phyloP scores from a whole-genome alignment of 1,284 basidiomycete genomes.

The Omphalotus olearius region DNA sequence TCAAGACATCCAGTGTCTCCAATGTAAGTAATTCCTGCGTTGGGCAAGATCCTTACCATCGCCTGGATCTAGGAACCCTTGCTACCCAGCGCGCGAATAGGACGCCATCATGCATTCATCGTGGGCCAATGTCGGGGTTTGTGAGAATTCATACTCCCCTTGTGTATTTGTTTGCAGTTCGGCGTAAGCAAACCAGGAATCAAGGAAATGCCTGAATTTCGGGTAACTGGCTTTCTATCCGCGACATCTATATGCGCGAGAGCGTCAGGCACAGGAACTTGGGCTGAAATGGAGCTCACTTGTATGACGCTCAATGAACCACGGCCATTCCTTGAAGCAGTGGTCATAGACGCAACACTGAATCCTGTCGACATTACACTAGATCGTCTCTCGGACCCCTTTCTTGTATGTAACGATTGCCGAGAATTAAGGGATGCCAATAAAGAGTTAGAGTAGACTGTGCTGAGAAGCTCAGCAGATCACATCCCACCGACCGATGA shows the following conservation, averaged over 20 bases:
- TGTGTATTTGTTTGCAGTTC: background rate
- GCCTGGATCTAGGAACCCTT: no score
- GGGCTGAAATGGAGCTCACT: no score
- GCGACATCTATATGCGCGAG: no score
- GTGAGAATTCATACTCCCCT: conserved; percentile 15
- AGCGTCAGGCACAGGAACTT: no score
- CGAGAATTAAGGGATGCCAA: conserved; percentile 41
- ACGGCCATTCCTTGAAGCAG: background rate
- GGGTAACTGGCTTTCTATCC: no score
- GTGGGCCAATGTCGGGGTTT: background rate
- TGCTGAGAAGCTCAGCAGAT: background rate
- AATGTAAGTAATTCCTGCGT: no score
- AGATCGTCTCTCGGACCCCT: conserved; percentile 9
- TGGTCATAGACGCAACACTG: conserved; percentile 22
- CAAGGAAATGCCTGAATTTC: no score
- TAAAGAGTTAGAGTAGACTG: conserved; percentile 43
- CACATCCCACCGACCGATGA: background rate
- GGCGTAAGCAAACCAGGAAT: no score
- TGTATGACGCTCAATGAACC: background rate
- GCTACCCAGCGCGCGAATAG: no score
- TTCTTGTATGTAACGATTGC: conserved; percentile 23
- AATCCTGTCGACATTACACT: conserved; percentile 30
- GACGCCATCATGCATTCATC: background rate
- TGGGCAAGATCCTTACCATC: no score
- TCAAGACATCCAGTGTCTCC: no score